These are phyloP conservation scores for Metschnikowia dekortorum DNA, from an alignment of 805 yeast genomes.

Conservation along the genomic window DNA sequence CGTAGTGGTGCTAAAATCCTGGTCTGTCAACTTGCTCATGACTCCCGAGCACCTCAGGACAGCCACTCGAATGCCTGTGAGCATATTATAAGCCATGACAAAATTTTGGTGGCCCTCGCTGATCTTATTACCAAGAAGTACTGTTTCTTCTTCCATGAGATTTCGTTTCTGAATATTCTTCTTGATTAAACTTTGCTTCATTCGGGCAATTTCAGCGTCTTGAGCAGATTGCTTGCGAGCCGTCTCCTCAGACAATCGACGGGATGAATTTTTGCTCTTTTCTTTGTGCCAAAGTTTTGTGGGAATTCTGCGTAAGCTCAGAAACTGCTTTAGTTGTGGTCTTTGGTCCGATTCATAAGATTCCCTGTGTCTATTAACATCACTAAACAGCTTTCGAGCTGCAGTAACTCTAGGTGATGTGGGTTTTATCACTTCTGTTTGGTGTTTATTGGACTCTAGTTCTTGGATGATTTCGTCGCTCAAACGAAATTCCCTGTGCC, in stretches of 20 bases:
- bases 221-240: slow-evolving; percentile 7
- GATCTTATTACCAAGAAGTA: slow-evolving; percentile 73
- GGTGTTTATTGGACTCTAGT: neutral
- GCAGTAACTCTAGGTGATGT: slow-evolving; percentile 6
- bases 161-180: slow-evolving; percentile 39
- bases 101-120: slow-evolving; percentile 92
- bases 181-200: slow-evolving; percentile 47
- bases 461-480: neutral
- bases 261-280: neutral
- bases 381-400: slow-evolving; percentile 2
- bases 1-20: slow-evolving; percentile 67
- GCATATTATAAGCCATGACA: slow-evolving; percentile 93
- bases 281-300: slow-evolving; percentile 7
- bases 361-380: neutral
- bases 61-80: slow-evolving; percentile 93
- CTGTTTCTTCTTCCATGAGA: slow-evolving; percentile 48
- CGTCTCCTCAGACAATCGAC: slow-evolving; percentile 1
- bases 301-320: slow-evolving; percentile 11
- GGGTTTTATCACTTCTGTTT: slow-evolving; percentile 4
- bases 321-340: slow-evolving; percentile 7
- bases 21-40: slow-evolving; percentile 64
- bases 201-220: slow-evolving; percentile 45
- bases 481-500: neutral
- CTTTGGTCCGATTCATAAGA: slow-evolving; percentile 5
- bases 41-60: slow-evolving; percentile 89